A percentile compares a stretch with the other conserved stretches of the same genome.
Conservation (phyloP, 768 basidiomycete species). For the Rickenella mellea region DNA sequence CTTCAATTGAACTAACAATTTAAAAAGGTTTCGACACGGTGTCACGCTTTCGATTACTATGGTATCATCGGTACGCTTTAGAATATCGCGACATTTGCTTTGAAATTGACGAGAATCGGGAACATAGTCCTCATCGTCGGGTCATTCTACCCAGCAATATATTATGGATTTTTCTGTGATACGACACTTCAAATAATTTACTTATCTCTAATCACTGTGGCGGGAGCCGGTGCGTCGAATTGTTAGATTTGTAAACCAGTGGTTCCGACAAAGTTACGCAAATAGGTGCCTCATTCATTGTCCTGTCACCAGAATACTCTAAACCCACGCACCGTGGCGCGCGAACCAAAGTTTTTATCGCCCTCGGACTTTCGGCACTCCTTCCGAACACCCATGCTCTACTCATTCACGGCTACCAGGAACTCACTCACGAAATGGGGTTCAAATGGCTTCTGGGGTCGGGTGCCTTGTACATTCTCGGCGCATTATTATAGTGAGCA, state of each 20-base stretch:
- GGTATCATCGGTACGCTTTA: constrained; percentile 57
- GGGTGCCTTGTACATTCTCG: constrained; percentile 67
- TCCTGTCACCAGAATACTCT: constrained; percentile 70
- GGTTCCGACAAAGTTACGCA: constrained; percentile 13
- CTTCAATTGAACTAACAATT: constrained; percentile 5
- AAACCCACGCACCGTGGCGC: constrained; percentile 67
- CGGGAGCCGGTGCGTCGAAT: constrained; percentile 46
- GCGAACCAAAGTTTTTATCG: constrained; percentile 72
- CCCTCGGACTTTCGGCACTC: constrained; percentile 60
- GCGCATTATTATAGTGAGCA: constrained; percentile 75
- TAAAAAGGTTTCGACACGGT: constrained; percentile 44
- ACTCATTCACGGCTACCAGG: constrained; percentile 44
- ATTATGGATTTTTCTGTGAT: constrained; percentile 72
- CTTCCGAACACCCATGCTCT: constrained; percentile 63
- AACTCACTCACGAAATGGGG: constrained; percentile 53
- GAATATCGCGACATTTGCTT: not conserved
- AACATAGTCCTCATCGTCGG: constrained; percentile 56
- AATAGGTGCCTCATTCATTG: constrained; percentile 61
- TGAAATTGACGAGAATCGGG: not conserved
- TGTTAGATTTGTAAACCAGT: constrained; percentile 6
- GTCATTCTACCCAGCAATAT: constrained; percentile 68
- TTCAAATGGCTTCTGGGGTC: constrained; percentile 60
- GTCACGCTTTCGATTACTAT: constrained; percentile 64
- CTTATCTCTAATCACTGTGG: constrained; percentile 36
- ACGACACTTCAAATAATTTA: constrained; percentile 44